A percentile compares a stretch with the other conserved stretches of the same genome.
Conservation (phyloP, 1,139 yeast genomes). For the Meyerozyma athensensis region DNA sequence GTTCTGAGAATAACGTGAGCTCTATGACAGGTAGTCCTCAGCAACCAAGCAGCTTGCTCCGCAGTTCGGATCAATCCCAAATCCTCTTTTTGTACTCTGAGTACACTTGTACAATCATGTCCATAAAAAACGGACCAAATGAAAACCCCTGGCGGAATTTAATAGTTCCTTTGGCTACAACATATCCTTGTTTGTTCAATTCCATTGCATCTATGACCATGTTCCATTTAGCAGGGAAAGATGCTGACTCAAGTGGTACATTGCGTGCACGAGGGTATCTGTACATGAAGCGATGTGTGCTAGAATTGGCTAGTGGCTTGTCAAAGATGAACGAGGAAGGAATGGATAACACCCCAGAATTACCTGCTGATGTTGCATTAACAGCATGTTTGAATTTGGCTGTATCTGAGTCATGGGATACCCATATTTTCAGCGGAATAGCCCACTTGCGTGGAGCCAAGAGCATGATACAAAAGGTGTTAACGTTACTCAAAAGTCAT, state of each 20-base stretch:
- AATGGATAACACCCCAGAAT: conserved; percentile 20
- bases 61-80: conserved; percentile 31
- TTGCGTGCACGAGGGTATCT: conserved; percentile 47
- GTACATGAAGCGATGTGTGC: conserved; percentile 58
- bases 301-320: conserved; percentile 55
- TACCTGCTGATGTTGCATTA: conserved; percentile 63
- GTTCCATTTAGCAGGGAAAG: conserved; percentile 52
- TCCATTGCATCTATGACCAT: conserved; percentile 64
- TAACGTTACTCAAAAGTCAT: conserved; percentile 27
- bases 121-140: conserved; percentile 56
- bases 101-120: conserved; percentile 58
- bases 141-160: conserved; percentile 68
- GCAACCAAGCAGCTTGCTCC: conserved; percentile 10
- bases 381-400: conserved; percentile 62
- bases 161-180: conserved; percentile 50
- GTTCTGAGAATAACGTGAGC: not conserved
- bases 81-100: conserved; percentile 31
- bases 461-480: conserved; percentile 51
- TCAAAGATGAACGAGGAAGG: conserved; percentile 22
- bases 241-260: conserved; percentile 34
- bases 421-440: conserved; percentile 60
- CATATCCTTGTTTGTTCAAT: conserved; percentile 53
- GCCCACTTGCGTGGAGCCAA: conserved; percentile 66
- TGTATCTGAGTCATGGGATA: conserved; percentile 65
- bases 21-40: conserved; percentile 1